Evolutionary conservation across 495 filamentous ascomycete species (phyloP).

Genomic region (Bathelium albidoporum): DNA sequence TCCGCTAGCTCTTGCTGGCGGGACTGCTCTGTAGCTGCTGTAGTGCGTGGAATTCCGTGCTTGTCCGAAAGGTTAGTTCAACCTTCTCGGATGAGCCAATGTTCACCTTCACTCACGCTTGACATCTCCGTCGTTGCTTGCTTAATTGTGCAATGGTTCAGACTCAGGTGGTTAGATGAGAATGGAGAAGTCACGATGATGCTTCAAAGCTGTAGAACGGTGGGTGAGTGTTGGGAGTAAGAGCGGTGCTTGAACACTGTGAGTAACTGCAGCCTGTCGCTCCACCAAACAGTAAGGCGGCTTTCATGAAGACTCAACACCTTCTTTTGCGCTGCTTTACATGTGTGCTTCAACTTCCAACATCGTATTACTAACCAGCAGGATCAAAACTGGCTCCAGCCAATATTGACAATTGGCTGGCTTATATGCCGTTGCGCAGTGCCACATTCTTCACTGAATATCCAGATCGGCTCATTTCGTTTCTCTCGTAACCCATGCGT

Average conservation of each 20-base stretch:
- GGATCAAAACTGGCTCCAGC: neutral
- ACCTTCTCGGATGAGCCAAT: neutral
- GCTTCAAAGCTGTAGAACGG: neutral
- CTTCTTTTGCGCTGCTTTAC: neutral
- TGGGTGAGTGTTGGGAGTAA: neutral
- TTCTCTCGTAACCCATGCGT: neutral
- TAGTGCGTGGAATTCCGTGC: slow-evolving; percentile 69
- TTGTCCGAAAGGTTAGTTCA: slow-evolving; percentile 27
- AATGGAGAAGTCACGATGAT: neutral
- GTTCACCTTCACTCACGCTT: neutral
- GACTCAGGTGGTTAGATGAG: too few species aligned
- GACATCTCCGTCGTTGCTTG: neutral
- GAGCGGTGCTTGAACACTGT: neutral
- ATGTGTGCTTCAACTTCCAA: neutral
- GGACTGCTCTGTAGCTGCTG: slow-evolving; percentile 49
- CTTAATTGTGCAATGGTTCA: neutral
- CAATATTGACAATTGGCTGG: neutral
- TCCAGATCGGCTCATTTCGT: neutral
- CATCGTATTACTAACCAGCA: neutral
- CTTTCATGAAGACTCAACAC: neutral
- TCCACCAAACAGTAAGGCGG: neutral
- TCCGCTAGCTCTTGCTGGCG: slow-evolving; percentile 58
- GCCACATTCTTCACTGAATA: too few species aligned
- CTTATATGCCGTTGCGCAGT: too few species aligned
- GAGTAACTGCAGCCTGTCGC: neutral